These are phyloP conservation scores for Fomitiporia mediterranea DNA, from an alignment of 1,284 basidiomycete species.

Conservation along the genomic window DNA sequence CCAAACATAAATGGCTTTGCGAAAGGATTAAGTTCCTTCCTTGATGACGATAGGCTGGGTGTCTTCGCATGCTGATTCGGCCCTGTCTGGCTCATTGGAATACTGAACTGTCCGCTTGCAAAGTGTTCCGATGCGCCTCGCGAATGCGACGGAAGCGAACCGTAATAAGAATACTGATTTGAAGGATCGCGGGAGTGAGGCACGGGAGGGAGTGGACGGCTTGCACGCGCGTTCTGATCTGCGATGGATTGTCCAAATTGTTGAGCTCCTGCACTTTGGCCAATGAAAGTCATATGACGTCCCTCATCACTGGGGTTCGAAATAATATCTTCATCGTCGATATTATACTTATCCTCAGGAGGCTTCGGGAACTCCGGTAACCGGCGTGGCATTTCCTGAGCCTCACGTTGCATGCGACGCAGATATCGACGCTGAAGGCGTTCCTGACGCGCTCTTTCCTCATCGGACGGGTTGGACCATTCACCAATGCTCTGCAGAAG, in stretches of 20 bases:
- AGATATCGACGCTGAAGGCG: constrained; percentile 57
- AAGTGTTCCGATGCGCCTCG: constrained; percentile 43
- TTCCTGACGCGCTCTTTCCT: constrained; percentile 68
- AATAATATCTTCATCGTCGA: constrained; percentile 61
- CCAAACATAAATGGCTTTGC: constrained; percentile 82
- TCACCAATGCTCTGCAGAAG: constrained; percentile 68
- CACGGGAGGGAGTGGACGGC: constrained; percentile 51
- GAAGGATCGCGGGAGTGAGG: constrained; percentile 63
- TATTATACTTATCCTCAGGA: constrained; percentile 44
- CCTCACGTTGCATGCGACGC: constrained; percentile 40
- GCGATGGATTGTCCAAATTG: constrained; percentile 24
- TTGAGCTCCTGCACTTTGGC: constrained; percentile 5
- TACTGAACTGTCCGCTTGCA: constrained; percentile 18
- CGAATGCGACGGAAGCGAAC: constrained; percentile 62
- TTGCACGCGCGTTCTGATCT: constrained; percentile 24
- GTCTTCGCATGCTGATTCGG: constrained; percentile 23
- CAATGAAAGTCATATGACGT: constrained; percentile 20
- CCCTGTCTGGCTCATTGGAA: constrained; percentile 21
- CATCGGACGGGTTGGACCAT: constrained; percentile 85
- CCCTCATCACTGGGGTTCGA: constrained; percentile 82
- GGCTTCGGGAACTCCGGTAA: constrained; percentile 76
- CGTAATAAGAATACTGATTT: constrained; percentile 53
- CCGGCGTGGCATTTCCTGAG: constrained; percentile 54
- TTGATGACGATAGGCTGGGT: constrained; percentile 25
- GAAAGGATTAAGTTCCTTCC: constrained; percentile 59